Percentiles rank a stretch among this genome's conserved stretches.
Conservation (phyloP, 2,329 filamentous ascomycete genomes). For the Acephala macrosclerotiorum region DNA sequence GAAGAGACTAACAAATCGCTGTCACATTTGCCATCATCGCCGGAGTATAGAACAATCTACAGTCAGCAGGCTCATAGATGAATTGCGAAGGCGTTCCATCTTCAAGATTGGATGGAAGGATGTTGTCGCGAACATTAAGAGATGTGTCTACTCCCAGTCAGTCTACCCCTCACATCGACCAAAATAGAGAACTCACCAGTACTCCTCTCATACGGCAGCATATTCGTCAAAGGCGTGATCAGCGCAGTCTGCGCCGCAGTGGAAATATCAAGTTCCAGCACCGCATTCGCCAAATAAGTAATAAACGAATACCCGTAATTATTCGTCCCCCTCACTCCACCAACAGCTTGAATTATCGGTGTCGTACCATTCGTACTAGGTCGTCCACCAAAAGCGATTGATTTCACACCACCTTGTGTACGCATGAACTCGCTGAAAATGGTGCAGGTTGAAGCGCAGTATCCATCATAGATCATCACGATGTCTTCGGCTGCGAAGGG, state of each 20-base stretch:
- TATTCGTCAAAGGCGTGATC: not conserved
- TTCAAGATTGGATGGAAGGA: not conserved
- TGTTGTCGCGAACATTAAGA: slow-evolving; percentile 7
- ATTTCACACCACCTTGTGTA: slow-evolving; percentile 56
- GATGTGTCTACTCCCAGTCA: not conserved
- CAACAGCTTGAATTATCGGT: slow-evolving; percentile 10
- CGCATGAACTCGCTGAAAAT: slow-evolving; percentile 62
- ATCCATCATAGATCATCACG: slow-evolving; percentile 57
- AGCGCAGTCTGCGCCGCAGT: not conserved
- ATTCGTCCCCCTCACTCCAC: slow-evolving; percentile 4
- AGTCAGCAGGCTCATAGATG: slow-evolving; percentile 9
- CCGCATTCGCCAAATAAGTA: not conserved
- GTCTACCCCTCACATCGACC: not conserved
- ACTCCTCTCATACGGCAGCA: not conserved
- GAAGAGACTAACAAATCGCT: not conserved
- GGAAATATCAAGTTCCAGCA: not conserved
- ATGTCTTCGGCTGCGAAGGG: slow-evolving; percentile 50
- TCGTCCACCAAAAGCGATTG: slow-evolving; percentile 64
- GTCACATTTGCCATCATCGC: slow-evolving; percentile 12
- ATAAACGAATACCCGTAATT: slow-evolving; percentile 9
- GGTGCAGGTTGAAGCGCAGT: slow-evolving; percentile 64
- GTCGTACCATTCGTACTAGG: not conserved
- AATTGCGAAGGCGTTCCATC: slow-evolving; percentile 6
- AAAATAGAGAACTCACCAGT: not conserved
- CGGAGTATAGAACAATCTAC: slow-evolving; percentile 9